Evolutionary conservation across 2,329 filamentous ascomycete species (phyloP), one percentile per base, ranked within the genome.

Genomic region (Dactylellina leptospora): DNA sequence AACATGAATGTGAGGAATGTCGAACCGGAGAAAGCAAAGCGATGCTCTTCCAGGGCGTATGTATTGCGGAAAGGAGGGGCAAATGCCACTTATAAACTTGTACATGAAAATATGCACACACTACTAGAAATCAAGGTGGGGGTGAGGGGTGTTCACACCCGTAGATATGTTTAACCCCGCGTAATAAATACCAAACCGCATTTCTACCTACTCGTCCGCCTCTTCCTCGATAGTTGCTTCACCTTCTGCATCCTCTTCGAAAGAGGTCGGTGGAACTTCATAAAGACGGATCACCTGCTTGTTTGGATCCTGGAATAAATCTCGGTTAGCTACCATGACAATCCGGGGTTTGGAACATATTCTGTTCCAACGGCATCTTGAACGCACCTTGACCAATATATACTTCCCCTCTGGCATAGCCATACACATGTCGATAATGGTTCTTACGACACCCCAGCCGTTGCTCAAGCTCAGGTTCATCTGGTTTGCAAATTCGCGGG

Each of bases 401-500:
- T 90, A 95, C 83, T 93, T 93, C 81, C 89, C 90, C 76, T 92
- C 89, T 48, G 87, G 85, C 81, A 88, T 87, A 81, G 88, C 87
- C 77, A 92, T 85, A 78, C 89, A 90, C 90, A 97, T 96, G 82
- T 99, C 95, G 77, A 92, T 91, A 78, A 99, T 97, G 54, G 95
- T 99, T 76, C 95, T 91, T 71, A 99, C 95, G 76, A 99, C 97
- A 81, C 95, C 95, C 95, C 95, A 99, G 74, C 95, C 95, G 82
- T 99, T 99, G 82, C 90, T 90, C 66, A 97, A 86, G 78, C 93
- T 96, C 78, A 99, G 82, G 83, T 97, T 97, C 95, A 99, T 99
- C 85, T 99, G 95, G 78, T 87, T 86, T 74, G 95, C 95, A 77
- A 99, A 97, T 80, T 99, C 96, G 77, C 91, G 89, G 36, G 95